Percentiles rank a stretch among this genome's conserved stretches.
phyloP scores from a whole-genome alignment of 2,329 filamentous ascomycete species.

The Penicillium hordei region DNA sequence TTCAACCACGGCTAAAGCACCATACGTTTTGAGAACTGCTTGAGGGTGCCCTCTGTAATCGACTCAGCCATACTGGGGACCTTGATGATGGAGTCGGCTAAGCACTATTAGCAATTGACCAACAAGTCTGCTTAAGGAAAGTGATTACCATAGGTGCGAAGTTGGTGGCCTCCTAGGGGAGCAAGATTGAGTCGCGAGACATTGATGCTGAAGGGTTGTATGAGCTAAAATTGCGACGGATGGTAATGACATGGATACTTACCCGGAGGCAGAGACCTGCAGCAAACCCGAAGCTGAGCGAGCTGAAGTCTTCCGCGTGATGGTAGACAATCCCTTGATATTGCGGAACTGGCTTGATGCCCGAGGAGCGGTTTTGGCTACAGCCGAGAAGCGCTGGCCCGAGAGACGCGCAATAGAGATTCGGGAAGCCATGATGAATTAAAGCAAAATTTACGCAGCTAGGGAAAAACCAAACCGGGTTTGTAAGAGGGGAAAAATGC shows the following conservation, averaged over 20 bases:
- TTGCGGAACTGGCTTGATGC: conserved; percentile 26
- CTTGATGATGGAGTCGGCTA: conserved; percentile 81
- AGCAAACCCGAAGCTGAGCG: conserved; percentile 27
- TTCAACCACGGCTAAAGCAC: conserved; percentile 19
- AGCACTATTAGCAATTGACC: conserved; percentile 3
- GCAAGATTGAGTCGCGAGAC: conserved; percentile 26
- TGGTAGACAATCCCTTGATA: conserved; percentile 30
- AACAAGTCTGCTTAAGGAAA: not conserved
- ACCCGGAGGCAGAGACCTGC: conserved; percentile 28
- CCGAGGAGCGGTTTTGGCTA: conserved; percentile 30
- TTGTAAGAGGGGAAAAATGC: not conserved
- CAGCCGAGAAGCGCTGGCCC: conserved; percentile 32
- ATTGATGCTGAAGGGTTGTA: conserved; percentile 23
- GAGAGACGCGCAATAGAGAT: conserved; percentile 39
- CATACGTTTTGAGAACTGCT: conserved; percentile 83
- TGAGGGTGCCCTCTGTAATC: conserved; percentile 94
- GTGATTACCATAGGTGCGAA: conserved; percentile 39
- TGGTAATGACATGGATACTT: conserved; percentile 6
- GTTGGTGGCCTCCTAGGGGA: conserved; percentile 32
- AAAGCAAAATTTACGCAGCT: not conserved
- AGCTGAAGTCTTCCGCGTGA: conserved; percentile 19
- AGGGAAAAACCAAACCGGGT: not conserved
- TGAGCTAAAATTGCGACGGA: conserved; percentile 9
- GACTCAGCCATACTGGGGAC: conserved; percentile 98
- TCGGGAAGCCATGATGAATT: conserved; percentile 40